phyloP scores from a whole-genome alignment of 75 land plant species.

The Sequoiadendron giganteum region DNA sequence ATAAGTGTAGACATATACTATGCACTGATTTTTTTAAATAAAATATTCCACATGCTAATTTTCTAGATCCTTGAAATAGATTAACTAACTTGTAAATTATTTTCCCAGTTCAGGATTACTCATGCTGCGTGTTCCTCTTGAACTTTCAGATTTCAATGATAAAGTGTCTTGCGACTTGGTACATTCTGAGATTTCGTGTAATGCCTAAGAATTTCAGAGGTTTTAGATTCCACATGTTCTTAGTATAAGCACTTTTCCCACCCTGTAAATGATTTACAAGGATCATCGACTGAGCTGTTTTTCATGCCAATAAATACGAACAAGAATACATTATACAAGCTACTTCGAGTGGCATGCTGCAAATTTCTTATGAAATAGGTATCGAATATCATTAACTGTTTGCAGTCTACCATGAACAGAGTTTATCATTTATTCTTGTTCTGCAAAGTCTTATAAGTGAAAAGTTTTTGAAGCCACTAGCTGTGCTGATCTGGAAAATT shows the following conservation, averaged over 20 bases:
- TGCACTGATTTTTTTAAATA: background rate
- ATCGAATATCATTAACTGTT: background rate
- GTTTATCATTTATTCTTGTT: background rate
- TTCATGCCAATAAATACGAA: constrained; percentile 2
- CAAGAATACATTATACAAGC: background rate
- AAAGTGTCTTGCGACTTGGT: background rate
- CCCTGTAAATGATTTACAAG: background rate
- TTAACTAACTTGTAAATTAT: background rate
- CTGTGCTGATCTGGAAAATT: background rate
- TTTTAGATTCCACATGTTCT: background rate
- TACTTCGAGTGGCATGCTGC: background rate
- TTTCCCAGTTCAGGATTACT: constrained; percentile 1
- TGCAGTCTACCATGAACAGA: background rate
- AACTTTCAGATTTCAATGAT: background rate
- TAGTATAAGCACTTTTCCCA: background rate
- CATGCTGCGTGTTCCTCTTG: background rate
- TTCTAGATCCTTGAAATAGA: background rate
- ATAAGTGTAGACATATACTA: background rate
- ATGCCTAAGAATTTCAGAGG: constrained; percentile 5
- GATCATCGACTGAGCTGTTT: background rate
- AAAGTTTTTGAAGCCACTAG: constrained; percentile 1
- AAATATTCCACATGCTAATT: background rate
- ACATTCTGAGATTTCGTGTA: background rate
- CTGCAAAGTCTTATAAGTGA: background rate
- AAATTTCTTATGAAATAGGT: constrained; percentile 7